phyloP scores from a whole-genome alignment of 768 basidiomycete genomes.

The Phanerodontia chrysosporium region DNA sequence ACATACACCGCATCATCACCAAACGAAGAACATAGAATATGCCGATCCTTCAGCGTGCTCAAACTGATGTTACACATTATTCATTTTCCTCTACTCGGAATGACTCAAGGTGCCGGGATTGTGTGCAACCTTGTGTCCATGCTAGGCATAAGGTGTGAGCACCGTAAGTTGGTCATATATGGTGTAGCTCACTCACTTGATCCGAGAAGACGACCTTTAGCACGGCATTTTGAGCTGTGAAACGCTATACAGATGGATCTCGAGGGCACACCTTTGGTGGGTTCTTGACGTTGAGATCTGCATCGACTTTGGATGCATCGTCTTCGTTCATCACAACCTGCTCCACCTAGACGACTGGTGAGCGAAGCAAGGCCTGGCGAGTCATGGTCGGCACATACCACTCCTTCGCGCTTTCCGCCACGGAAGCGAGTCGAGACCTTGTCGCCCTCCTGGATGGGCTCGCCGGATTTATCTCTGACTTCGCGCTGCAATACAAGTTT shows the following conservation, averaged over 20 bases:
- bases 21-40: no score
- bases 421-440: conserved; percentile 3
- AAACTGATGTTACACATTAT: no score
- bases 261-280: conserved; percentile 7
- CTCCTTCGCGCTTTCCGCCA: conserved; percentile 7
- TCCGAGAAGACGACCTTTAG: background rate
- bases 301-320: background rate
- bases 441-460: conserved; percentile 4
- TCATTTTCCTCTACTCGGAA: conserved; percentile 25
- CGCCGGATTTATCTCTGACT: background rate
- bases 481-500: background rate
- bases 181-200: no score
- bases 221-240: no score
- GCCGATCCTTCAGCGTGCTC: no score
- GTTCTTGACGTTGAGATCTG: conserved; percentile 5
- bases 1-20: background rate
- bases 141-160: no score
- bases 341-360: background rate
- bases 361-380: background rate
- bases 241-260: no score
- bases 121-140: conserved; percentile 2
- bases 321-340: background rate
- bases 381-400: background rate
- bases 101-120: background rate
- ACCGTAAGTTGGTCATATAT: no score